Evolutionary conservation across 495 filamentous ascomycete genomes (phyloP).

Genomic region (Aspergillus baeticus): DNA sequence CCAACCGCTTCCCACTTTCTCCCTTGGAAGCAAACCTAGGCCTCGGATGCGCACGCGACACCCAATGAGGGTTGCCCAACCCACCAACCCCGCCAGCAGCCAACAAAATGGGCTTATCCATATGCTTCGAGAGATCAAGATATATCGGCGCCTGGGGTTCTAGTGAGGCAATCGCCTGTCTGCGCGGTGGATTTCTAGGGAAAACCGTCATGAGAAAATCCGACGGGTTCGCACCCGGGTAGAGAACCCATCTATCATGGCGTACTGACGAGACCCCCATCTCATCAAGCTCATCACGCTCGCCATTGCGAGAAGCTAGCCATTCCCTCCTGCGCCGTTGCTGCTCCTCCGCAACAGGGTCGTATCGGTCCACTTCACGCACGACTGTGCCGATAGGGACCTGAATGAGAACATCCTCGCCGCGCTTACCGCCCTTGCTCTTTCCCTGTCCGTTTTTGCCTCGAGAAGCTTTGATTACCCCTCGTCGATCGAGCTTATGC

Average conservation of each 20-base stretch:
- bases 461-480: conserved; percentile 71
- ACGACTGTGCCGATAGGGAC: conserved; percentile 94
- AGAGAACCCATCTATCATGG: conserved; percentile 80
- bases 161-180: conserved; percentile 53
- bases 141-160: conserved; percentile 71
- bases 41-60: conserved; percentile 61
- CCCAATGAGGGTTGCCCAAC: conserved; percentile 90
- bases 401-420: conserved; percentile 81
- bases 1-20: conserved; percentile 71
- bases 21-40: conserved; percentile 90
- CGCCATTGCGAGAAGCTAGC: neutral
- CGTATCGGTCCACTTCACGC: conserved; percentile 72
- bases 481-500: conserved; percentile 82
- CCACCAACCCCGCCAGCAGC: conserved; percentile 86
- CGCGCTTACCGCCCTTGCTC: conserved; percentile 72
- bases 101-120: conserved; percentile 82
- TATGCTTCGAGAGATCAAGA: conserved; percentile 79
- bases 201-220: conserved; percentile 62
- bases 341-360: conserved; percentile 70
- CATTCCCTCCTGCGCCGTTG: conserved; percentile 23
- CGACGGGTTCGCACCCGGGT: conserved; percentile 68
- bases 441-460: conserved; percentile 88
- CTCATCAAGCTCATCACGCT: conserved; percentile 26
- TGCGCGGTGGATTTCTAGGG: conserved; percentile 57
- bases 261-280: conserved; percentile 32